phyloP scores from a whole-genome alignment of 1,139 yeast species.

The Arxiozyma telluris region DNA sequence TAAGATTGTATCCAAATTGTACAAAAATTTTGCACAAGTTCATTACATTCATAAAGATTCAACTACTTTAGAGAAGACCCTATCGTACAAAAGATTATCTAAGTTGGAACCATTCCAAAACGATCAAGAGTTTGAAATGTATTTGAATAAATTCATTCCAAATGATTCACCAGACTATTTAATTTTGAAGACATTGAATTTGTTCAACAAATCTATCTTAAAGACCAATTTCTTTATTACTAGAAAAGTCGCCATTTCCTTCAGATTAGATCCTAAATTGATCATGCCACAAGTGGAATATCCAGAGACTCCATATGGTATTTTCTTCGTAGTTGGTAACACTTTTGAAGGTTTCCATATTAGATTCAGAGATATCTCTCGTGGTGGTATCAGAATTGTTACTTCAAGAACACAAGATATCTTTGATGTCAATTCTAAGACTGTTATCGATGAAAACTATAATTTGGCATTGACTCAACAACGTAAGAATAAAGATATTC shows the following conservation, averaged over 20 bases:
- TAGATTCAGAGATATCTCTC: conserved; percentile 92
- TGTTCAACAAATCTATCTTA: conserved; percentile 77
- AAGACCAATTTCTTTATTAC: conserved; percentile 93
- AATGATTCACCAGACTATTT: conserved; percentile 69
- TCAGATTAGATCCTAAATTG: conserved; percentile 80
- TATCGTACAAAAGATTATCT: conserved; percentile 80
- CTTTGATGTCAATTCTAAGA: conserved; percentile 75
- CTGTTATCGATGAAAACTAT: conserved; percentile 91
- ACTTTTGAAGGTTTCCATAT: conserved; percentile 97
- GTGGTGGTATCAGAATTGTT: conserved; percentile 97
- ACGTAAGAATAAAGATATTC: conserved; percentile 93
- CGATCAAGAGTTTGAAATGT: conserved; percentile 64
- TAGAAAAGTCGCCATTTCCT: conserved; percentile 89
- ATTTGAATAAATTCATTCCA: conserved; percentile 61
- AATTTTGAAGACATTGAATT: conserved; percentile 73
- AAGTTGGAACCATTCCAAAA: conserved; percentile 67
- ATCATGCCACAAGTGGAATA: conserved; percentile 71
- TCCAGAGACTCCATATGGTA: conserved; percentile 87
- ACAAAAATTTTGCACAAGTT: conserved; percentile 84
- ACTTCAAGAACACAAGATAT: conserved; percentile 80
- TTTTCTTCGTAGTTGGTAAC: conserved; percentile 92
- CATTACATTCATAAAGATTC: conserved; percentile 62
- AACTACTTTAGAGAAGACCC: conserved; percentile 57
- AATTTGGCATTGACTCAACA: conserved; percentile 95
- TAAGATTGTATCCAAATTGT: conserved; percentile 70